Percentiles rank a stretch among this genome's conserved stretches.
These are phyloP conservation scores for Ogataea corticis DNA, from an alignment of 805 yeast genomes.

Conservation along the genomic window DNA sequence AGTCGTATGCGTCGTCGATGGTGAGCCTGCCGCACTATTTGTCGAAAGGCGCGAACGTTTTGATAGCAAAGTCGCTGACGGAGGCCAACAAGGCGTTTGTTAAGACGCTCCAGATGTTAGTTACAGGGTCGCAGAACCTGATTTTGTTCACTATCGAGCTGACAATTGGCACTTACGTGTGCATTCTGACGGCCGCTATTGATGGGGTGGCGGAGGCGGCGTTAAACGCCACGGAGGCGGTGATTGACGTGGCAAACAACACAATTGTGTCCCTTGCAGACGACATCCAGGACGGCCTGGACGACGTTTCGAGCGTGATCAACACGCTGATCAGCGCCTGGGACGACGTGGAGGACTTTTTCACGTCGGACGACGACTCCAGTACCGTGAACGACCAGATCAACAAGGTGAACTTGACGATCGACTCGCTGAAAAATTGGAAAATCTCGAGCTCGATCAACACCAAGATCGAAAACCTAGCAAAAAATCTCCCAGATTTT, in stretches of 20 bases:
- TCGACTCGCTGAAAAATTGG: constrained; percentile 54
- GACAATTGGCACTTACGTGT: constrained; percentile 83
- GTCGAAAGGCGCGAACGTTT: constrained; percentile 52
- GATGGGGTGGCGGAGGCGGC: constrained; percentile 74
- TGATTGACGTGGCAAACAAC: constrained; percentile 60
- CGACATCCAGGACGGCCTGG: constrained; percentile 67
- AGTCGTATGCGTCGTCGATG: constrained; percentile 35
- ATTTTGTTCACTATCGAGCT: constrained; percentile 67
- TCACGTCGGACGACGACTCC: constrained; percentile 46
- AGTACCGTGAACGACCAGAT: constrained; percentile 36
- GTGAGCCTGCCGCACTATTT: constrained; percentile 58
- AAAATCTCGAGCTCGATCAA: constrained; percentile 68
- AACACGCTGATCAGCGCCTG: constrained; percentile 49
- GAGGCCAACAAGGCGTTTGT: constrained; percentile 49
- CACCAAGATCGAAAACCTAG: constrained; percentile 50
- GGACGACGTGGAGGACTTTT: constrained; percentile 52
- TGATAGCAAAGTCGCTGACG: constrained; percentile 49
- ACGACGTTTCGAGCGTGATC: constrained; percentile 56
- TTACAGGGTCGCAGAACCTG: constrained; percentile 60
- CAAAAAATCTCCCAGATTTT: constrained; percentile 62
- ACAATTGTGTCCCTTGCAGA: constrained; percentile 55
- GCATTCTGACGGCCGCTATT: constrained; percentile 73
- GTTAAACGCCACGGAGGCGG: constrained; percentile 64
- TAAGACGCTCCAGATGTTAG: constrained; percentile 42
- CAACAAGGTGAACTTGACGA: constrained; percentile 56